Conservation (phyloP, 2,329 filamentous ascomycete genomes). For the Penicillium sp. region DNA sequence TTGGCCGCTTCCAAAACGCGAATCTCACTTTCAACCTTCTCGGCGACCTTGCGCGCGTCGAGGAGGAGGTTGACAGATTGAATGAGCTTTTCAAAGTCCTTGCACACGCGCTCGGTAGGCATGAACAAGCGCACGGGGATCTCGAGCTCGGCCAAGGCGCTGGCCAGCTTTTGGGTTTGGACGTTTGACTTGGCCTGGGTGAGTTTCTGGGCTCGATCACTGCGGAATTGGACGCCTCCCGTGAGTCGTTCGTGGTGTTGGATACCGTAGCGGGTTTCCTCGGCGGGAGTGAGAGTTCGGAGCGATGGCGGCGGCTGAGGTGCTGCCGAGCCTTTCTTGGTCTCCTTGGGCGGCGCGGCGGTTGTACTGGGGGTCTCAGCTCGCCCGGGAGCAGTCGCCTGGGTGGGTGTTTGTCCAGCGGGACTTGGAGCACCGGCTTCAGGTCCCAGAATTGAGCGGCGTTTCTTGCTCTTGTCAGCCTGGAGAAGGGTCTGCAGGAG, state of each 20-base stretch:
- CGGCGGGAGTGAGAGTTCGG: conserved; percentile 65
- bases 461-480: conserved; percentile 84
- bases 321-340: conserved; percentile 34
- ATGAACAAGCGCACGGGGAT: conserved; percentile 44
- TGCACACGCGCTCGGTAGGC: conserved; percentile 46
- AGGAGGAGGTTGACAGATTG: conserved; percentile 43
- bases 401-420: conserved; percentile 49
- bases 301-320: conserved; percentile 48
- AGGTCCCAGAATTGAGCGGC: conserved; percentile 61
- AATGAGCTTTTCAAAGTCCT: conserved; percentile 46
- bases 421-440: conserved; percentile 48
- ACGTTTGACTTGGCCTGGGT: conserved; percentile 48
- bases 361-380: conserved; percentile 33
- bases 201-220: conserved; percentile 48
- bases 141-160: conserved; percentile 43
- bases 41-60: conserved; percentile 43
- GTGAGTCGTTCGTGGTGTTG: conserved; percentile 77
- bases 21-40: conserved; percentile 46
- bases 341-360: conserved; percentile 16
- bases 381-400: conserved; percentile 33
- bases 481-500: conserved; percentile 76
- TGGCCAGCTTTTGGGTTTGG: conserved; percentile 44
- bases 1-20: conserved; percentile 41
- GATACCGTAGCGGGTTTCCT: conserved; percentile 77
- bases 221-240: conserved; percentile 83